These are phyloP conservation scores for Cinnamomum micranthum DNA, from an alignment of 164 flowering plant species.

Conservation along the genomic window DNA sequence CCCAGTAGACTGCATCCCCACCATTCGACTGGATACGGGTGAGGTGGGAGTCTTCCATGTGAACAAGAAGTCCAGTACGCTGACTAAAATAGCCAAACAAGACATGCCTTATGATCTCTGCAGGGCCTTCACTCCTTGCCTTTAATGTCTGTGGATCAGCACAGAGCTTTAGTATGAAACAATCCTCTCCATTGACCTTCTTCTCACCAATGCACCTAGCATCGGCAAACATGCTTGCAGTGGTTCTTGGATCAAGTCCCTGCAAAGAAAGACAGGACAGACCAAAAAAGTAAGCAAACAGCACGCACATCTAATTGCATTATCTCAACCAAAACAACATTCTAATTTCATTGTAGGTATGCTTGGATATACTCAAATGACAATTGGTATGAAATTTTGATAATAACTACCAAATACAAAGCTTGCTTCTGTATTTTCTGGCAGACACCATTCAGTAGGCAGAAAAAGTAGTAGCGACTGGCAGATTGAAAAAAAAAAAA, in stretches of 20 bases:
- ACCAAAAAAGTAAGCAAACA: slow-evolving; percentile 1
- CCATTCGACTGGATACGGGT: slow-evolving; percentile 61
- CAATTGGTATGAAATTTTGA: not conserved
- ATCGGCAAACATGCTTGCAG: slow-evolving; percentile 61
- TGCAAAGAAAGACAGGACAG: slow-evolving; percentile 15
- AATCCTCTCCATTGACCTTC: slow-evolving; percentile 60
- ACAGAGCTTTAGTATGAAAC: slow-evolving; percentile 64
- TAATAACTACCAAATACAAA: too few relatives aligned
- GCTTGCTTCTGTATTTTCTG: not conserved
- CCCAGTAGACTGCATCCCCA: slow-evolving; percentile 67
- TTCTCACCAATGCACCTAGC: slow-evolving; percentile 72
- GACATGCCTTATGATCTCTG: slow-evolving; percentile 63
- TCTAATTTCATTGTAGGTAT: not conserved
- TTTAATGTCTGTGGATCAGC: slow-evolving; percentile 55
- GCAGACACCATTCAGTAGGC: not conserved
- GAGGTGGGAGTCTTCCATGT: slow-evolving; percentile 62
- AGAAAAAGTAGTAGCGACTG: too few relatives aligned
- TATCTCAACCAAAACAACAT: not conserved
- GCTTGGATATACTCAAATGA: not conserved
- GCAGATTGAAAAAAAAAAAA: too few relatives aligned
- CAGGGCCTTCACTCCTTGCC: slow-evolving; percentile 63
- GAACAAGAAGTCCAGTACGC: slow-evolving; percentile 58
- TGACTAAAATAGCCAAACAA: slow-evolving; percentile 68
- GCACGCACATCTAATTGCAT: too few relatives aligned
- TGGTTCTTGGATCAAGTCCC: slow-evolving; percentile 70